These are phyloP conservation scores for Hibiscus tridactylites DNA, from an alignment of 345 rosid species.

Conservation along the genomic window DNA sequence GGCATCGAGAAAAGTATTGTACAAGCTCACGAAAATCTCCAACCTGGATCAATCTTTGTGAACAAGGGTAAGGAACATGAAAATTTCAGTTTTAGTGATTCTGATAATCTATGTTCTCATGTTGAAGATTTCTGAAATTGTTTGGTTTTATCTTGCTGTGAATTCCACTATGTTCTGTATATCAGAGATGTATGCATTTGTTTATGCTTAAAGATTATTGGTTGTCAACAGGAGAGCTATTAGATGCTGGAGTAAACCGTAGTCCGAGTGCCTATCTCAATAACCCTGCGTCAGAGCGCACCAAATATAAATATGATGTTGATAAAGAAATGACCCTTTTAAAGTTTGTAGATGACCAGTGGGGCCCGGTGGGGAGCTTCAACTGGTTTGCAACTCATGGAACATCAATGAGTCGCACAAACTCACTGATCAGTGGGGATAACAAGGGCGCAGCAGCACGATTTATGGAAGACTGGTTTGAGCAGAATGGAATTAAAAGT, in stretches of 20 bases:
- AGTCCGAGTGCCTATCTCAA: constrained; percentile 98
- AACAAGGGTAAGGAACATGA: constrained; percentile 50
- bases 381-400: constrained; percentile 99
- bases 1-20: constrained; percentile 86
- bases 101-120: background rate
- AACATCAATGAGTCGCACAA: constrained; percentile 95
- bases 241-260: constrained; percentile 91
- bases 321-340: constrained; percentile 96
- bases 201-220: constrained; percentile 8
- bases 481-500: constrained; percentile 28
- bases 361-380: constrained; percentile 97
- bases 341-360: constrained; percentile 81
- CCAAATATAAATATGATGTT: constrained; percentile 66
- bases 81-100: background rate
- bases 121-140: background rate
- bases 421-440: constrained; percentile 95
- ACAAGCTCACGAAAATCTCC: constrained; percentile 89
- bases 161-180: background rate
- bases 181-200: background rate
- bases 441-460: constrained; percentile 98
- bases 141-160: background rate
- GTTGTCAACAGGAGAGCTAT: constrained; percentile 55
- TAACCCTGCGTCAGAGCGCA: constrained; percentile 68
- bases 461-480: constrained; percentile 96
- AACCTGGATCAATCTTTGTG: constrained; percentile 68